Evolutionary conservation across 1,284 basidiomycete genomes (phyloP).

Genomic region (Cutaneotrichosporon spelunceum): DNA sequence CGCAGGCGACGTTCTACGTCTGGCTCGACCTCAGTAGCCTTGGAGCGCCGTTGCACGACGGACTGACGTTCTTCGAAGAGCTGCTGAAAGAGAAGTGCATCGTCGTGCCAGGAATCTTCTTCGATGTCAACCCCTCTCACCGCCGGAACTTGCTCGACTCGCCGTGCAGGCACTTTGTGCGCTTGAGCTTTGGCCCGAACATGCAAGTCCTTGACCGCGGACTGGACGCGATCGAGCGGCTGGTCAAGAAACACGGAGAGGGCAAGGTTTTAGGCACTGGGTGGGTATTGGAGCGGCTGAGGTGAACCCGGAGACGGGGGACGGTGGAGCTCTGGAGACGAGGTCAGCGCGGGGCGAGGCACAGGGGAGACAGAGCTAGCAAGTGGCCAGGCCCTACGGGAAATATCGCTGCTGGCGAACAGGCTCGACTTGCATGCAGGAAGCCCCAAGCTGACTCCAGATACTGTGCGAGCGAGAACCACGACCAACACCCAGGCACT

Average conservation of each 20-base stretch:
- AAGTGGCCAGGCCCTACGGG: too few species aligned
- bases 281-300: not conserved
- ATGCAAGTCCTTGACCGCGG: slow-evolving; percentile 77
- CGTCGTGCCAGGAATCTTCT: slow-evolving; percentile 64
- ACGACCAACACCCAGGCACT: slow-evolving; percentile 3
- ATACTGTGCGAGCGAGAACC: not conserved
- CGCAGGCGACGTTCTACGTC: slow-evolving; percentile 78
- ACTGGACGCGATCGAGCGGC: slow-evolving; percentile 78
- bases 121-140: slow-evolving; percentile 77
- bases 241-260: slow-evolving; percentile 55
- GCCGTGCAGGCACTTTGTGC: slow-evolving; percentile 83
- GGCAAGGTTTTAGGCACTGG: slow-evolving; percentile 3
- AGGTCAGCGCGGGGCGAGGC: too few species aligned
- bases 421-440: too few species aligned
- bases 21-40: slow-evolving; percentile 81
- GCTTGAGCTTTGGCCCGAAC: slow-evolving; percentile 83
- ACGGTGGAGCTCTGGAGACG: too few species aligned
- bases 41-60: slow-evolving; percentile 77
- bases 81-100: slow-evolving; percentile 64
- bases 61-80: slow-evolving; percentile 92
- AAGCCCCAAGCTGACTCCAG: not conserved
- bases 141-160: slow-evolving; percentile 77
- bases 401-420: not conserved
- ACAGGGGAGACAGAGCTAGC: too few species aligned
- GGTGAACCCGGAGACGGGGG: not conserved